Conservation (phyloP, 108 stramenopile genomes). For the Epithemia pelagica region DNA sequence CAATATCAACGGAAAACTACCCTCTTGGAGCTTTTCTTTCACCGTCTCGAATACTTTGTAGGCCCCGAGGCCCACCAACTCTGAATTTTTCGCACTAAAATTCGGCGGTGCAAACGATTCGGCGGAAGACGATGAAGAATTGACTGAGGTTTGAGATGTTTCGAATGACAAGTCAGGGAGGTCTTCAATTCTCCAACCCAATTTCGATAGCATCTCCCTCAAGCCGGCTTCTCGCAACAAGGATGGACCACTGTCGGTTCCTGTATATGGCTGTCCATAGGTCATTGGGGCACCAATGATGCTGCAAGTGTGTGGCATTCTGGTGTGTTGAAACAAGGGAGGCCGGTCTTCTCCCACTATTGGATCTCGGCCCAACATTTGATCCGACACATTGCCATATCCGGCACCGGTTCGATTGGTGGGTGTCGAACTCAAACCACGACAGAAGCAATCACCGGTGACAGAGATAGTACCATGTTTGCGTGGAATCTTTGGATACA, state of each 20-base stretch:
- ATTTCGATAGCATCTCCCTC: conserved; percentile 44
- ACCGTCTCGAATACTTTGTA: conserved; percentile 52
- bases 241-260: conserved; percentile 75
- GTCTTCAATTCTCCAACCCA: conserved; percentile 87
- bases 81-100: conserved; percentile 60
- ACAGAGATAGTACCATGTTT: too few relatives aligned
- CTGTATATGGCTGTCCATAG: conserved; percentile 84
- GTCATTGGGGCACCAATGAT: conserved; percentile 81
- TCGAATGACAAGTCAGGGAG: conserved; percentile 69
- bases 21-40: conserved; percentile 14
- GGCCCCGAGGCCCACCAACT: conserved; percentile 55
- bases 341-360: neutral
- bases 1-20: conserved; percentile 82
- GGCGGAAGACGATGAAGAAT: neutral
- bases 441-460: neutral
- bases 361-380: conserved; percentile 23
- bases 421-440: neutral
- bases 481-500: too few relatives aligned
- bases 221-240: conserved; percentile 66
- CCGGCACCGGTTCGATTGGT: conserved; percentile 48
- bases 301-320: conserved; percentile 31
- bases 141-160: neutral
- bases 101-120: neutral
- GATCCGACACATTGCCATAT: conserved; percentile 55
- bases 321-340: conserved; percentile 27